phyloP scores from a whole-genome alignment of 257 asterid genomes.

The Forsythia suspensa region DNA sequence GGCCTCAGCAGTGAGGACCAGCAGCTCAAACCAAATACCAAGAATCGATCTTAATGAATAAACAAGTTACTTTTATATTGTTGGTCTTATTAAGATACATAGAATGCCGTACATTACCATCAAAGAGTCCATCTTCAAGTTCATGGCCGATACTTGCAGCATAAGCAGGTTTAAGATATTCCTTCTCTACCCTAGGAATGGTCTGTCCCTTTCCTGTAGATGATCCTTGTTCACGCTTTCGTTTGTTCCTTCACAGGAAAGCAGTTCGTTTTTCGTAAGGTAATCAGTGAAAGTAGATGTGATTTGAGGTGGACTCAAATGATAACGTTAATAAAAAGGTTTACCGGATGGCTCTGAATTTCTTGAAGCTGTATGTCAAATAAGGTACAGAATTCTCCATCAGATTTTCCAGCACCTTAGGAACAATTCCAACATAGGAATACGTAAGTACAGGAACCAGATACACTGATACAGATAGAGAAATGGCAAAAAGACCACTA shows the following conservation, averaged over 20 bases:
- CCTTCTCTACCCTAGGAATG: conserved; percentile 83
- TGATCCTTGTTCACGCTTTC: conserved; percentile 48
- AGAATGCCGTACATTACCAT: conserved; percentile 53
- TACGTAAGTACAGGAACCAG: background rate
- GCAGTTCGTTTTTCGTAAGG: conserved; percentile 21
- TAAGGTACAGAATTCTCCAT: conserved; percentile 84
- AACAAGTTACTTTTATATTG: background rate
- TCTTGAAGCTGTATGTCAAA: conserved; percentile 77
- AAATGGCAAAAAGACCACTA: conserved; percentile 2
- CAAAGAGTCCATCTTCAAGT: conserved; percentile 94
- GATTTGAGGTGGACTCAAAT: conserved; percentile 2
- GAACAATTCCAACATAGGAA: conserved; percentile 7
- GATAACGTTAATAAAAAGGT: conserved; percentile 2
- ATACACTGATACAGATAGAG: conserved; percentile 2
- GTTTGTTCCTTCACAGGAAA: conserved; percentile 59
- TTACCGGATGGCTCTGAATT: conserved; percentile 74
- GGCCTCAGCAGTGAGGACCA: background rate
- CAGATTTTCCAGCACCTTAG: conserved; percentile 84
- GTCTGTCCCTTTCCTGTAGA: conserved; percentile 44
- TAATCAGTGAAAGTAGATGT: background rate
- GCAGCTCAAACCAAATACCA: background rate
- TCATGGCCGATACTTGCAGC: conserved; percentile 85
- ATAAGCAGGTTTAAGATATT: conserved; percentile 80
- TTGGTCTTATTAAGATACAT: background rate
- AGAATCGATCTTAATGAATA: background rate